Evolutionary conservation across 164 flowering plant species (phyloP).

Genomic region (Echeveria elegans): DNA sequence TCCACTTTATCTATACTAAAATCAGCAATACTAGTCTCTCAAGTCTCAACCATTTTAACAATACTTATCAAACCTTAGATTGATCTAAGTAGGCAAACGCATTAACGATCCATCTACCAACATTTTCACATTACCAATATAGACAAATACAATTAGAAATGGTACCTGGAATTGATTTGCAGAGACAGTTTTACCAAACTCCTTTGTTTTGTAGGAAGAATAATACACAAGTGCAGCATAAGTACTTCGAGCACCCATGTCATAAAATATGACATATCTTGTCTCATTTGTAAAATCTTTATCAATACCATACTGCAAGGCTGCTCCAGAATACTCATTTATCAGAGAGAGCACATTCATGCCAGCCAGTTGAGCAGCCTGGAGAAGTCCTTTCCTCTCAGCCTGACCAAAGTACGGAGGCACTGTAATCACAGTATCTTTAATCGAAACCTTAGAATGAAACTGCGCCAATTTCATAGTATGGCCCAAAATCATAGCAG

Average conservation of each 20-base stretch:
- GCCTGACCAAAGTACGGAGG: conserved; percentile 93
- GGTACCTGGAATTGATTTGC: conserved; percentile 90
- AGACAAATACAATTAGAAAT: not conserved
- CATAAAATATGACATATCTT: conserved; percentile 78
- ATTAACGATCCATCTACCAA: not conserved
- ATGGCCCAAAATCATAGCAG: conserved; percentile 65
- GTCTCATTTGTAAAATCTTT: conserved; percentile 90
- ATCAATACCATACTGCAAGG: conserved; percentile 96
- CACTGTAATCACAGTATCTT: conserved; percentile 70
- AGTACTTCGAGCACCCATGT: conserved; percentile 82
- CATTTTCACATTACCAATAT: not conserved
- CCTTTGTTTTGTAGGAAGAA: conserved; percentile 75
- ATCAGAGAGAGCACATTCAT: conserved; percentile 73
- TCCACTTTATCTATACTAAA: no score
- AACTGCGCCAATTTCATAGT: conserved; percentile 58
- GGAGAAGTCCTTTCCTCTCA: conserved; percentile 66
- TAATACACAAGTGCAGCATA: conserved; percentile 91
- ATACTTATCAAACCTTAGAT: not conserved
- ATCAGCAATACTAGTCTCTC: not conserved
- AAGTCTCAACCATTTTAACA: not conserved
- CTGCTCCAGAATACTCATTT: conserved; percentile 92
- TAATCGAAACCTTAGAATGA: conserved; percentile 55
- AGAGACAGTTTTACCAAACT: conserved; percentile 74
- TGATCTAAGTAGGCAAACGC: not conserved
- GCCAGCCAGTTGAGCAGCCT: conserved; percentile 80